phyloP scores from a whole-genome alignment of 1,284 basidiomycete genomes.

The Phellopilus nigrolimitatus region DNA sequence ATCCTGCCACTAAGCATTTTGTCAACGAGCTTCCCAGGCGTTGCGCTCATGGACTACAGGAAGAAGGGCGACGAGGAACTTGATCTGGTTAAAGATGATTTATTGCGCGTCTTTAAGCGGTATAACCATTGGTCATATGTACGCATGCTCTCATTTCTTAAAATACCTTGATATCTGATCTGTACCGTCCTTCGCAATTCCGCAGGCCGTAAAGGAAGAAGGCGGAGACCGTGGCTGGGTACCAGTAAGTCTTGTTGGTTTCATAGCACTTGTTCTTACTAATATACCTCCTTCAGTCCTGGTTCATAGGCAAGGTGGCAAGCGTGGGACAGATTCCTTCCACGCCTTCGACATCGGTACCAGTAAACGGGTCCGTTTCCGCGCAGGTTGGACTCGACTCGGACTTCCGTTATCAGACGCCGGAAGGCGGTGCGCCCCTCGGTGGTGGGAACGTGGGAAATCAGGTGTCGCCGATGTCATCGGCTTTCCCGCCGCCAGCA shows the following conservation, averaged over 20 bases:
- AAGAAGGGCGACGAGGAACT: slow-evolving; percentile 47
- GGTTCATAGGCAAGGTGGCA: slow-evolving; percentile 27
- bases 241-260: slow-evolving; percentile 25
- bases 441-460: slow-evolving; percentile 7
- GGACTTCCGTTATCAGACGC: slow-evolving; percentile 17
- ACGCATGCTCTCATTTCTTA: slow-evolving; percentile 1
- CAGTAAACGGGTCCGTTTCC: slow-evolving; percentile 12
- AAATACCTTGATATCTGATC: slow-evolving; percentile 8
- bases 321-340: slow-evolving; percentile 21
- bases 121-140: slow-evolving; percentile 55
- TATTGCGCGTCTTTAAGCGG: slow-evolving; percentile 55
- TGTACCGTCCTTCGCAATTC: slow-evolving; percentile 18
- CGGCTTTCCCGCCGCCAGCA: slow-evolving; percentile 22
- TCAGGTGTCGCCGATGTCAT: slow-evolving; percentile 24
- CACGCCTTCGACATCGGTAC: slow-evolving; percentile 20
- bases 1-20: slow-evolving; percentile 47
- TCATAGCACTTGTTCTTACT: background rate
- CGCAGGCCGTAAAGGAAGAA: slow-evolving; percentile 39
- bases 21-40: slow-evolving; percentile 49
- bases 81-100: slow-evolving; percentile 44
- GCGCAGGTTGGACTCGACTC: slow-evolving; percentile 16
- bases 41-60: slow-evolving; percentile 55
- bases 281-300: slow-evolving; percentile 19
- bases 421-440: slow-evolving; percentile 8
- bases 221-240: slow-evolving; percentile 46